phyloP scores from a whole-genome alignment of 306 rosid genomes.

The Crotalaria pallida region DNA sequence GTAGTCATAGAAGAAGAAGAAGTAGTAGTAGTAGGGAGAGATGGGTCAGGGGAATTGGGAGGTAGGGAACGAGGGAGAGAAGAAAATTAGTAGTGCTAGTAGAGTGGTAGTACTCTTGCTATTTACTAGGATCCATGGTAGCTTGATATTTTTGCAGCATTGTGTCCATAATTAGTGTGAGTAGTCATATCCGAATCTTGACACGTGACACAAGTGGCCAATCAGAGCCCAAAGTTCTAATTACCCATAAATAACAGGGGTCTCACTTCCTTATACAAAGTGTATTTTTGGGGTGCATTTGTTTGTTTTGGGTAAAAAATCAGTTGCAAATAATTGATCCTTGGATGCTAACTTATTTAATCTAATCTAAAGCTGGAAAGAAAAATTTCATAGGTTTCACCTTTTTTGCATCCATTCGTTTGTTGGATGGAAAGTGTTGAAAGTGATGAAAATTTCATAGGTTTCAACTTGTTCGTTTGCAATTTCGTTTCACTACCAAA shows the following conservation, averaged over 20 bases:
- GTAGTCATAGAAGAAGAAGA: neutral
- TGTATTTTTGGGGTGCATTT: neutral
- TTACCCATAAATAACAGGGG: neutral
- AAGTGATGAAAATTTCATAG: too few relatives aligned
- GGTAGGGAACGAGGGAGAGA: too few relatives aligned
- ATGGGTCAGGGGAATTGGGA: neutral
- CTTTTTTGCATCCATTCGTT: too few relatives aligned
- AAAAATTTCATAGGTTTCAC: too few relatives aligned
- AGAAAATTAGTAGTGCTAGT: too few relatives aligned
- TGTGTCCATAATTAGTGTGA: neutral
- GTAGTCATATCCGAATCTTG: slow-evolving; percentile 15
- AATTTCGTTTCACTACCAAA: too few relatives aligned
- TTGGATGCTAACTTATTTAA: too few relatives aligned
- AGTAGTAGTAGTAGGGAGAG: neutral
- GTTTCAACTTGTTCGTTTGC: too few relatives aligned
- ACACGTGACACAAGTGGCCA: neutral
- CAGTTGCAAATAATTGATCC: too few relatives aligned
- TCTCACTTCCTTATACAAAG: neutral
- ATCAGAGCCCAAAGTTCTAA: neutral
- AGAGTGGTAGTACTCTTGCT: neutral
- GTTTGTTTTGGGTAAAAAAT: too few relatives aligned
- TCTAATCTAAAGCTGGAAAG: too few relatives aligned
- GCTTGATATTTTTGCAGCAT: slow-evolving; percentile 1
- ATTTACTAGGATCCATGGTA: neutral
- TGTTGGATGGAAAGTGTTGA: too few relatives aligned